A percentile compares a stretch with the other conserved stretches of the same genome.
phyloP scores from a whole-genome alignment of 2,329 filamentous ascomycete species.

The Nectriaceae sp. region DNA sequence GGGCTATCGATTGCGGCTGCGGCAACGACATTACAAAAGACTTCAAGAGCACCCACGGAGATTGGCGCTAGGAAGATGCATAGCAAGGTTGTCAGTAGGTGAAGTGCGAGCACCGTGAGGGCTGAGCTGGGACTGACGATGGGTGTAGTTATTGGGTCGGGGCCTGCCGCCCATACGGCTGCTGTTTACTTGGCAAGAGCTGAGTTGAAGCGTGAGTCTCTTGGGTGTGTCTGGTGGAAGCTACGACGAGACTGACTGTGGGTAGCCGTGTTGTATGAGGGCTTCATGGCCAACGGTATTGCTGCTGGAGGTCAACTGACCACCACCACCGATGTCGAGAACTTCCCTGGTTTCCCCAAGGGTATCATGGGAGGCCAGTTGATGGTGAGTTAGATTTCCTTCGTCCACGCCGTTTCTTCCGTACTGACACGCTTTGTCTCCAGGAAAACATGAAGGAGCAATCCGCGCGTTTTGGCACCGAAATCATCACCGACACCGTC shows the following conservation, averaged over 20 bases:
- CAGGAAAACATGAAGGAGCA: conserved; percentile 89
- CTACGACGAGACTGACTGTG: background rate
- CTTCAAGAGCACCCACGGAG: conserved; percentile 39
- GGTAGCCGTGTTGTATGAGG: conserved; percentile 87
- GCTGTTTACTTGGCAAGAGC: conserved; percentile 95
- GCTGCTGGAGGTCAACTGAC: conserved; percentile 96
- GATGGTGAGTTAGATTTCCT: conserved; percentile 75
- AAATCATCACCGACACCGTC: conserved; percentile 92
- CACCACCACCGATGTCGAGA: conserved; percentile 97
- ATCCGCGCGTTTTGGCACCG: conserved; percentile 87
- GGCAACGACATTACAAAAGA: conserved; percentile 61
- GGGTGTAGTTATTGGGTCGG: conserved; percentile 76
- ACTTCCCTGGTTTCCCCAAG: conserved; percentile 92
- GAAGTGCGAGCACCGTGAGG: conserved; percentile 7
- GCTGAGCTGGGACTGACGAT: conserved; percentile 6
- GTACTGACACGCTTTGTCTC: conserved; percentile 4
- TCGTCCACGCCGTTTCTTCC: background rate
- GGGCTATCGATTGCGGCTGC: conserved; percentile 73
- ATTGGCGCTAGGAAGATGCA: conserved; percentile 71
- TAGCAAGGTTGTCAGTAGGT: conserved; percentile 86
- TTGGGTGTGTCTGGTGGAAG: background rate
- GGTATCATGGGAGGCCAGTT: conserved; percentile 84
- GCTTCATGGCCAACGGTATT: conserved; percentile 95
- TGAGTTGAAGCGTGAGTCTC: conserved; percentile 75
- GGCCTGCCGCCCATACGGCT: conserved; percentile 95